Evolutionary conservation across 805 yeast species (phyloP), one percentile per base, ranked within the genome.

Genomic region (Wickerhamia fluorescens): DNA sequence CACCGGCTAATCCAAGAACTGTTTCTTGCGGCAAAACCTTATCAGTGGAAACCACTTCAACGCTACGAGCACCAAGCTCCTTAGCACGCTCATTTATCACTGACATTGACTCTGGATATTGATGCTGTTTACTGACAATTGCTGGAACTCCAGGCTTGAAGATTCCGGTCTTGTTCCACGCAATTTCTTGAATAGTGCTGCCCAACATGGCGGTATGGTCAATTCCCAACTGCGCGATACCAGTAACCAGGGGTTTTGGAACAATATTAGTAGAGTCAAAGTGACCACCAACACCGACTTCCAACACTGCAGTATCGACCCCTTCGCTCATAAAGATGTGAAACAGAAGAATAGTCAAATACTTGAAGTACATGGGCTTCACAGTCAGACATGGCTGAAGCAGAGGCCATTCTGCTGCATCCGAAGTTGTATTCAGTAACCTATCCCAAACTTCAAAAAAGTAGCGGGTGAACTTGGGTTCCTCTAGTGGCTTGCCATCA

Each of bases 241-340:
- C 98, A 26, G 95, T 78, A 1, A 77, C 88, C 0, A 83, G 71
- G 12, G 98, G 97, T 24, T 66, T 59, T 24, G 68, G 75, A 27
- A 92, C 73, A 2, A 92, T 71, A 51, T 92, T 92, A 8, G 99
- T 92, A n/a, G 96, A 85, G 54, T 92, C 99, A 47, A 76, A 86
- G 49, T 84, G 94, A 5, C 99, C 99, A 16, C 99, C 99, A 27
- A 92, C 95, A 14, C 99, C 99, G 17, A 94, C 99, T 53, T 92
- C 99, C 49, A 84, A 87, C 21, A 92, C 79, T 8, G 97, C 96
- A 20, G 95, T 73, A 48, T 87, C 83, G n/a, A 92, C 88, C 2
- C 83, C 81, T 56, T 92, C 98, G 31, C 73, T 68, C 58, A 85
- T 52, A 44, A 94, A 94, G 1, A 86, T 81, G 51, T 94, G 96